Percentiles rank a stretch among this genome's conserved stretches.
These are phyloP conservation scores for Pythium sukuiense DNA, from an alignment of 352 stramenopile species.

Conservation along the genomic window DNA sequence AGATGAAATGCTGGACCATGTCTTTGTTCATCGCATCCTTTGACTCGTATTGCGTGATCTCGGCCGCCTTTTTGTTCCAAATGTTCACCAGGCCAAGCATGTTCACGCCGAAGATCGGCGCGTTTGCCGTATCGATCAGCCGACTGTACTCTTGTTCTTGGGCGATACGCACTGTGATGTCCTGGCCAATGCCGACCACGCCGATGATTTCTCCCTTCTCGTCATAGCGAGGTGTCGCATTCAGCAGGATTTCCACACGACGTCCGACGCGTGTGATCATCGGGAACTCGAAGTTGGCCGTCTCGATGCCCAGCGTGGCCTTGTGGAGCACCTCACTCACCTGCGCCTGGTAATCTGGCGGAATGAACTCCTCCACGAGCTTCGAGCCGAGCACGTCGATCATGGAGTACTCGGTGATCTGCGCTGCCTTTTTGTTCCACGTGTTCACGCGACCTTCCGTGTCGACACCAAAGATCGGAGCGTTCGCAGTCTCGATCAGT, in stretches of 20 bases:
- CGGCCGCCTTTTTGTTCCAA: conserved; percentile 90
- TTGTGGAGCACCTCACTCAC: conserved; percentile 69
- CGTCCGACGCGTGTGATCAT: conserved; percentile 79
- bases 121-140: conserved; percentile 88
- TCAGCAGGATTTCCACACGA: conserved; percentile 80
- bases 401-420: conserved; percentile 90
- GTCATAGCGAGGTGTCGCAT: conserved; percentile 81
- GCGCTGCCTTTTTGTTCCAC: conserved; percentile 90
- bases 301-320: conserved; percentile 59
- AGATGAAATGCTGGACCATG: conserved; percentile 90
- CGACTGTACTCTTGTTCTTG: conserved; percentile 88
- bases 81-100: conserved; percentile 79
- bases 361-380: conserved; percentile 91
- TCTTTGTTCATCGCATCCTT: conserved; percentile 89
- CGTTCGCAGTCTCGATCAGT: conserved; percentile 90
- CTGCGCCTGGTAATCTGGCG: conserved; percentile 55
- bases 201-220: conserved; percentile 79
- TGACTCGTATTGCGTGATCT: conserved; percentile 86
- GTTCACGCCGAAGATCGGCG: conserved; percentile 87
- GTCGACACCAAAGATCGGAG: conserved; percentile 90
- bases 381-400: conserved; percentile 86
- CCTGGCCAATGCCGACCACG: conserved; percentile 80
- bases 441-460: conserved; percentile 81
- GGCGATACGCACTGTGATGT: conserved; percentile 80
- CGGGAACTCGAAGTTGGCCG: conserved; percentile 88